Evolutionary conservation across 208 protist genomes (phyloP).

Genomic region (Trypanosoma rangeli): DNA sequence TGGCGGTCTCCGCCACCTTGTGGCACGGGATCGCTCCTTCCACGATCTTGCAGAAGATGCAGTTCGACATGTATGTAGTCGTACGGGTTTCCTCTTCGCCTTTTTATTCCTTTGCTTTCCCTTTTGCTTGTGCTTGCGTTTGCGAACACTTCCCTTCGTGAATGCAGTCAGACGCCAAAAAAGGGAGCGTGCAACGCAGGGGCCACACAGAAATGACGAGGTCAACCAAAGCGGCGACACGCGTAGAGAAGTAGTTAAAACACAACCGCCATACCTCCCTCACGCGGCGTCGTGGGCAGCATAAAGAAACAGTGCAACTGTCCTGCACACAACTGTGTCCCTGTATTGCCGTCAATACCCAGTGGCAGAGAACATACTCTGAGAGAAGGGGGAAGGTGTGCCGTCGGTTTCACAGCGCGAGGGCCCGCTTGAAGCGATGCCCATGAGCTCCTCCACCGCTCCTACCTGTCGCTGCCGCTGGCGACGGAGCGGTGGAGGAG

Average conservation of each 20-base stretch:
- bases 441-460: not conserved
- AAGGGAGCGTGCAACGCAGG: too few species aligned
- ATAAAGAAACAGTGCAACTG: not conserved
- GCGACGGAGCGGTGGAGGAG: not conserved
- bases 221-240: too few species aligned
- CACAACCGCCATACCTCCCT: not conserved
- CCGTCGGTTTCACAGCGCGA: conserved; percentile 1
- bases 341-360: conserved; percentile 18
- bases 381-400: not conserved
- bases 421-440: conserved; percentile 15
- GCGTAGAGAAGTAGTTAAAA: too few species aligned
- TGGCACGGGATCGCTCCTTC: conserved; percentile 77
- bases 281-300: not conserved
- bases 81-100: not conserved
- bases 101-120: not conserved
- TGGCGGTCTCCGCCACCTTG: conserved; percentile 83
- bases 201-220: too few species aligned
- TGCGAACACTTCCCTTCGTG: not conserved
- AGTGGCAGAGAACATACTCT: not conserved
- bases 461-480: conserved; percentile 5
- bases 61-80: conserved; percentile 33
- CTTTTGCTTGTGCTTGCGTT: not conserved
- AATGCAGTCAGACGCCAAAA: not conserved
- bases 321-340: not conserved
- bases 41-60: conserved; percentile 91